Conservation (phyloP, 768 basidiomycete species). For the Tulasnella sp. region DNA sequence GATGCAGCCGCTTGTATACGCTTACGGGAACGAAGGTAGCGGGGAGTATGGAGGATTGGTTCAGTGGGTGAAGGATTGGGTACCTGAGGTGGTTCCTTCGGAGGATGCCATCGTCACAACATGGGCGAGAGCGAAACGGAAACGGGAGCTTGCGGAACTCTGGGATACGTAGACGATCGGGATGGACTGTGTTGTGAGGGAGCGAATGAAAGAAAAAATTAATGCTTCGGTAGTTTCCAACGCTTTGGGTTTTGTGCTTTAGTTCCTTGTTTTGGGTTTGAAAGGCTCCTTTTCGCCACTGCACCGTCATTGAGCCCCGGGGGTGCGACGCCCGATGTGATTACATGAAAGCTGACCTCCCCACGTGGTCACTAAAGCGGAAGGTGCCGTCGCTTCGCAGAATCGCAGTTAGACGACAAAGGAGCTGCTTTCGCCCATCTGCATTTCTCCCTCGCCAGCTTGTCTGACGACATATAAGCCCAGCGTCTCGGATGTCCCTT, state of each 20-base stretch:
- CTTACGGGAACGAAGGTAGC: conserved; percentile 29
- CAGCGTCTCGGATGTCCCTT: too few relatives aligned
- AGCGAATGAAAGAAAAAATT: background rate
- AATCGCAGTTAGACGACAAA: background rate
- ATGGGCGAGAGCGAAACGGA: background rate
- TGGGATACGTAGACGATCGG: background rate
- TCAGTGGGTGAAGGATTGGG: conserved; percentile 52
- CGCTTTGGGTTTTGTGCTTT: background rate
- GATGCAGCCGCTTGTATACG: conserved; percentile 47
- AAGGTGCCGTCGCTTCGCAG: background rate
- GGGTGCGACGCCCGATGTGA: background rate
- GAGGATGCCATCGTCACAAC: background rate
- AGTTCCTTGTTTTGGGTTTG: background rate
- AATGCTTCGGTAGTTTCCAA: background rate
- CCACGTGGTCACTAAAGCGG: background rate
- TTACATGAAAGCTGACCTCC: background rate
- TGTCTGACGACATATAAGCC: background rate
- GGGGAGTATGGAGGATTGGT: conserved; percentile 37
- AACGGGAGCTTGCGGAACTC: background rate
- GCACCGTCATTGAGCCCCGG: background rate
- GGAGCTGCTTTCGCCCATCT: background rate
- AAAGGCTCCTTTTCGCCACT: background rate
- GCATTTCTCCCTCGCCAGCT: background rate
- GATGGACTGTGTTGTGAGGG: too few relatives aligned
- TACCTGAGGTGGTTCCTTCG: conserved; percentile 25